Conservation (phyloP, 352 stramenopile species). For the Phytopythium boreale region DNA sequence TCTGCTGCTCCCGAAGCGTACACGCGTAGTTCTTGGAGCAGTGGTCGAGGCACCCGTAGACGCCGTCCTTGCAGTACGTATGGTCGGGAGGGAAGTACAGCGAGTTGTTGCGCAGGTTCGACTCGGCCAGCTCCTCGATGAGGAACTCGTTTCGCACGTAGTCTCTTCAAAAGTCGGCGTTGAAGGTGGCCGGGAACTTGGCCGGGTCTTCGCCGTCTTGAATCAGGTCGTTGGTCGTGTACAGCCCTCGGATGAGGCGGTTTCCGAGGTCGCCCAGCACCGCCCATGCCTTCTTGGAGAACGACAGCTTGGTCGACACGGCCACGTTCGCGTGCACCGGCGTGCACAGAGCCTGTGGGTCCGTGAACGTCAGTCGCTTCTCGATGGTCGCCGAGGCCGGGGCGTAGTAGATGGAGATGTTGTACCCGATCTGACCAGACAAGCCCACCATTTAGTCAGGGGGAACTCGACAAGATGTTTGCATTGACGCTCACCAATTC, state of each 20-base stretch:
- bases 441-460: not conserved
- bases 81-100: constrained; percentile 19
- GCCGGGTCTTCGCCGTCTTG: constrained; percentile 9
- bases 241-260: constrained; percentile 26
- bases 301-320: constrained; percentile 16
- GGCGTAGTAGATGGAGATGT: constrained; percentile 14
- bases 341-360: constrained; percentile 18
- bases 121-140: constrained; percentile 14
- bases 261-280: constrained; percentile 20
- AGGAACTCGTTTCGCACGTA: constrained; percentile 26
- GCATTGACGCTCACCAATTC: constrained; percentile 32
- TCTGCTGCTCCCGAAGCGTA: constrained; percentile 16
- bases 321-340: constrained; percentile 36
- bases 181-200: constrained; percentile 11
- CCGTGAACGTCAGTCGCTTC: constrained; percentile 27
- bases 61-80: constrained; percentile 19
- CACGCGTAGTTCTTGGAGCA: constrained; percentile 40
- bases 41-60: constrained; percentile 26
- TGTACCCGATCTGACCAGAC: constrained; percentile 11
- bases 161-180: constrained; percentile 38
- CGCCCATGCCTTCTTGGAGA: constrained; percentile 25
- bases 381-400: not conserved
- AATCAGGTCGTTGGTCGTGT: constrained; percentile 39
- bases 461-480: not conserved
- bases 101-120: constrained; percentile 11